Conservation (phyloP, 352 stramenopile genomes). For the Pythium monospermum region DNA sequence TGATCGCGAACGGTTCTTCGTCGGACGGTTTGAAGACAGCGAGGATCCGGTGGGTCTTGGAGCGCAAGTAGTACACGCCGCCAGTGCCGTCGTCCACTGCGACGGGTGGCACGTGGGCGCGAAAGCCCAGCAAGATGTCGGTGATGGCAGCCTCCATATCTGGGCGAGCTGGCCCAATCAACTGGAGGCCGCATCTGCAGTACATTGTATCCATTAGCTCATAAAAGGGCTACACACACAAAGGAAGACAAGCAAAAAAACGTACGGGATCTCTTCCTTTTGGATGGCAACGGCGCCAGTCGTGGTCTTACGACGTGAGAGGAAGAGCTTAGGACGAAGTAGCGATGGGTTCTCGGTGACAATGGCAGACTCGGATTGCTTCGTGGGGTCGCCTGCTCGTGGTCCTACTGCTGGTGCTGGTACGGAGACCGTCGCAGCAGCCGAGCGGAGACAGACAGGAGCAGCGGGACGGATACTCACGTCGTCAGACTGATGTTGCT, state of each 20-base stretch:
- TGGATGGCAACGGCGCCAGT: background rate
- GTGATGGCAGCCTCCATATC: constrained; percentile 20
- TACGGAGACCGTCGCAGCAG: too few species aligned
- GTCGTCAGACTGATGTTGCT: too few species aligned
- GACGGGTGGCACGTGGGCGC: constrained; percentile 29
- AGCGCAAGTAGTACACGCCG: constrained; percentile 57
- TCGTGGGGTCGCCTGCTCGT: too few species aligned
- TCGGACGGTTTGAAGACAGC: constrained; percentile 64
- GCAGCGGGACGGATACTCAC: too few species aligned
- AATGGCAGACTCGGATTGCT: too few species aligned
- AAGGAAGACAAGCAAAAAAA: background rate
- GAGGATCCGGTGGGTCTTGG: constrained; percentile 32
- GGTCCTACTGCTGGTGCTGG: too few species aligned
- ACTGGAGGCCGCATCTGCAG: background rate
- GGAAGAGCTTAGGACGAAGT: background rate
- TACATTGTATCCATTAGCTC: background rate
- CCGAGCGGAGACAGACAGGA: too few species aligned
- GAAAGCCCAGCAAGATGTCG: constrained; percentile 32
- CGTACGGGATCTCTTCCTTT: background rate
- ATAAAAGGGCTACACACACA: background rate
- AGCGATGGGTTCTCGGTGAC: too few species aligned
- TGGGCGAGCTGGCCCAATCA: constrained; percentile 2
- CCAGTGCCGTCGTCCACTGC: constrained; percentile 57
- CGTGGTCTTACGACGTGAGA: background rate
- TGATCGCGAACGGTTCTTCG: constrained; percentile 55